A percentile compares a stretch with the other conserved stretches of the same genome.
These are phyloP conservation scores for Anaeramoeba flamelloides DNA, from an alignment of 78 protist species.

Conservation along the genomic window DNA sequence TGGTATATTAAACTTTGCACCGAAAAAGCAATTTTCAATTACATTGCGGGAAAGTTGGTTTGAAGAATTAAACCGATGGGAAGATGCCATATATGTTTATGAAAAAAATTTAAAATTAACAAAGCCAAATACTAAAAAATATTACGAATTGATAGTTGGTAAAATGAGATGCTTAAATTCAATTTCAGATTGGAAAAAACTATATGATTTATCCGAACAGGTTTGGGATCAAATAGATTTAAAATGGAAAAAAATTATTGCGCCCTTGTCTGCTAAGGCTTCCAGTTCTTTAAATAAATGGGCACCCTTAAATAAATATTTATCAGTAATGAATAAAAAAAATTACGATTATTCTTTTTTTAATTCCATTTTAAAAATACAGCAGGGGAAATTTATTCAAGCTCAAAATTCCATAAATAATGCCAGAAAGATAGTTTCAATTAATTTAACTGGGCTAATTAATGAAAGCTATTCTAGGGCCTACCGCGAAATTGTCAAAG, in stretches of 20 bases:
- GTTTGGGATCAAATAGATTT: not conserved
- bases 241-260: not conserved
- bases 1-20: not conserved
- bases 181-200: not conserved
- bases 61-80: not conserved
- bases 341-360: not conserved
- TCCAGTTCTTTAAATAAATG: not conserved
- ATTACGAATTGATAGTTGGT: not conserved
- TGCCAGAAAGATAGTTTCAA: not conserved
- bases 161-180: not conserved
- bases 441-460: not conserved
- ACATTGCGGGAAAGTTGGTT: not conserved
- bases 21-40: not conserved
- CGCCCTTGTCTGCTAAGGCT: not conserved
- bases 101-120: not conserved
- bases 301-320: not conserved
- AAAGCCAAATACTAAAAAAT: not conserved
- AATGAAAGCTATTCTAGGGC: constrained; percentile 6
- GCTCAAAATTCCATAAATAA: not conserved
- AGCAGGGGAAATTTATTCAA: not conserved
- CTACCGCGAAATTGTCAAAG: constrained; percentile 1
- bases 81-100: not conserved
- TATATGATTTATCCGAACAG: not conserved
- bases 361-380: not conserved
- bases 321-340: not conserved